Conservation (phyloP, 768 basidiomycete genomes). For the Psilocybe azurescens region DNA sequence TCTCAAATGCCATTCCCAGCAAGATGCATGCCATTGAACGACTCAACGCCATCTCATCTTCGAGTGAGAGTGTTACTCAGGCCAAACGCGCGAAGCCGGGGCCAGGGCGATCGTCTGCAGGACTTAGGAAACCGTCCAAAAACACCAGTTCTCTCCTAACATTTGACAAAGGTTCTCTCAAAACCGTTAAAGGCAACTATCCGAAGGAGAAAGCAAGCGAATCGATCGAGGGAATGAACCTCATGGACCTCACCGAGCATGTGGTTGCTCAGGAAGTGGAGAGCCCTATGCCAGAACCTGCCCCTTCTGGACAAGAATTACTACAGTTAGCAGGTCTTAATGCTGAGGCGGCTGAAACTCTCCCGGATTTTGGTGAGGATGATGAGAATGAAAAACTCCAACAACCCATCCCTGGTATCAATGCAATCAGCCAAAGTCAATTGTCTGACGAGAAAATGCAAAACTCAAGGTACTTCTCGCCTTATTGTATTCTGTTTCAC, state of each 20-base stretch:
- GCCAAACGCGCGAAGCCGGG: constrained; percentile 43
- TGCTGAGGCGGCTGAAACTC: constrained; percentile 36
- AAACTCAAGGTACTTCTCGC: constrained; percentile 15
- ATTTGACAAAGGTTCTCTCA: constrained; percentile 54
- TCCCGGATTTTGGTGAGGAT: constrained; percentile 68
- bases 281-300: constrained; percentile 10
- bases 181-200: constrained; percentile 54
- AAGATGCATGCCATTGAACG: constrained; percentile 51
- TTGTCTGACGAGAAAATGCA: background rate
- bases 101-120: constrained; percentile 56
- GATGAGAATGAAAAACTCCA: constrained; percentile 15
- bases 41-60: constrained; percentile 20
- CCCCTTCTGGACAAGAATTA: constrained; percentile 40
- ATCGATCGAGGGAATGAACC: constrained; percentile 5
- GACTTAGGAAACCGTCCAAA: constrained; percentile 30
- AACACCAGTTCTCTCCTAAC: constrained; percentile 60
- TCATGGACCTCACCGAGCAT: background rate
- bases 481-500: background rate
- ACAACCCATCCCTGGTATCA: background rate
- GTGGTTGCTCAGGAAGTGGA: constrained; percentile 14
- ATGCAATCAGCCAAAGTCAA: background rate
- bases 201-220: constrained; percentile 8
- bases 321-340: constrained; percentile 56
- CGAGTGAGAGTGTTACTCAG: constrained; percentile 14
- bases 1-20: constrained; percentile 49